These are phyloP conservation scores for Colletotrichum theobromicola DNA, from an alignment of 2,329 filamentous ascomycete species.

Conservation along the genomic window DNA sequence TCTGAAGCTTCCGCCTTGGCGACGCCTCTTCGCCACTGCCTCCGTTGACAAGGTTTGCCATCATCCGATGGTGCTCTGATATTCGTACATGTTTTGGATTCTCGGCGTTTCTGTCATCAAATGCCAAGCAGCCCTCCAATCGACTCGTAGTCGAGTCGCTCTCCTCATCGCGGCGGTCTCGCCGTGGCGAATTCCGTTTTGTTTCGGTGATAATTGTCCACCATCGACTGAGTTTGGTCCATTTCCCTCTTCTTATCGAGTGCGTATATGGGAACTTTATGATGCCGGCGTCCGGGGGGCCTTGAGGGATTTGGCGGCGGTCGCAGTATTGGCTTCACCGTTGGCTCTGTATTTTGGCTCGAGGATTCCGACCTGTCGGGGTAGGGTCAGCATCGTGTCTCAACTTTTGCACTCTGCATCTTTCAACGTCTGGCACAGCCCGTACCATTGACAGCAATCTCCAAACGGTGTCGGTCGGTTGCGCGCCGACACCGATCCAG, in stretches of 20 bases:
- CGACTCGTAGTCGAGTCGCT: background rate
- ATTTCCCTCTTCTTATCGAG: background rate
- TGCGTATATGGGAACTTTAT: background rate
- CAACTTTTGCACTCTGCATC: too few species aligned
- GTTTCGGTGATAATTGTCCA: background rate
- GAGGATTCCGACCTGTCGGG: conserved; percentile 41
- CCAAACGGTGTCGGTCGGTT: conserved; percentile 91
- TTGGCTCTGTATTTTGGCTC: conserved; percentile 37
- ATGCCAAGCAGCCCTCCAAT: background rate
- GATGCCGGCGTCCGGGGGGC: background rate
- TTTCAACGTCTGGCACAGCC: background rate
- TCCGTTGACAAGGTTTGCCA: background rate
- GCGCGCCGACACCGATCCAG: conserved; percentile 96
- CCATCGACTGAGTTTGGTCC: background rate
- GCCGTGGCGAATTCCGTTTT: background rate
- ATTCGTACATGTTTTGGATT: background rate
- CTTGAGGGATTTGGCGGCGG: conserved; percentile 19
- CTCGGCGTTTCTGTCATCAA: background rate
- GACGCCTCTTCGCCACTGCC: background rate
- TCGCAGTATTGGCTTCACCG: conserved; percentile 10
- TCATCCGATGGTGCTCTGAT: background rate
- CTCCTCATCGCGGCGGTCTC: background rate
- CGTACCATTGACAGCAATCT: conserved; percentile 80
- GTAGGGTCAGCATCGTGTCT: background rate
- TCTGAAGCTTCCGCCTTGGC: background rate